A percentile compares a stretch with the other conserved stretches of the same genome.
Evolutionary conservation across 2,329 filamentous ascomycete species (phyloP).

Genomic region (Cladosporium cucumerinum): DNA sequence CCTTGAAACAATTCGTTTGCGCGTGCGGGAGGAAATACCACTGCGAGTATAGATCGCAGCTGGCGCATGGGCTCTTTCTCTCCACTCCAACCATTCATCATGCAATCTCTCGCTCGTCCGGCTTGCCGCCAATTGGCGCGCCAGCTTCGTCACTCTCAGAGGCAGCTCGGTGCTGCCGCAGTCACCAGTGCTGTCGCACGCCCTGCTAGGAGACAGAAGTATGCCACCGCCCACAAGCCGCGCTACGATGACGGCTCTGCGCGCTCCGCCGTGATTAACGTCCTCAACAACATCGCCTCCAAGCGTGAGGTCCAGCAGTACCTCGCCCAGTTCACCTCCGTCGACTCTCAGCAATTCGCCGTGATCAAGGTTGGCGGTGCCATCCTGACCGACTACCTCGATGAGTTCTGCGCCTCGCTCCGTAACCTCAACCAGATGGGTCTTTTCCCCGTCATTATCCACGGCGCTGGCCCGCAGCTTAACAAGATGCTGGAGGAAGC

Average conservation of each 20-base stretch:
- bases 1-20: background rate
- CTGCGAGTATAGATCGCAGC: background rate
- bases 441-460: slow-evolving; percentile 90
- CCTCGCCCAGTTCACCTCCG: slow-evolving; percentile 93
- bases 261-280: slow-evolving; percentile 78
- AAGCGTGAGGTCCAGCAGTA: slow-evolving; percentile 97
- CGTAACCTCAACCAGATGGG: slow-evolving; percentile 93
- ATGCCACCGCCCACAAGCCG: slow-evolving; percentile 30
- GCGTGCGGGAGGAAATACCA: background rate
- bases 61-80: slow-evolving; percentile 18
- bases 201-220: slow-evolving; percentile 15
- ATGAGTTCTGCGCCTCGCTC: slow-evolving; percentile 83
- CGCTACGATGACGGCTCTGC: slow-evolving; percentile 56
- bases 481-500: slow-evolving; percentile 87
- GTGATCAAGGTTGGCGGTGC: slow-evolving; percentile 98
- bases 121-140: slow-evolving; percentile 18
- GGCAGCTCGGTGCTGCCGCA: slow-evolving; percentile 11
- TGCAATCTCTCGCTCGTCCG: slow-evolving; percentile 19
- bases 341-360: slow-evolving; percentile 94
- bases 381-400: slow-evolving; percentile 89
- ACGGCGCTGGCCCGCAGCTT: slow-evolving; percentile 91
- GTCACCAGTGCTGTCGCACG: slow-evolving; percentile 6
- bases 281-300: slow-evolving; percentile 92
- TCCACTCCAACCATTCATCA: slow-evolving; percentile 1
- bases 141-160: slow-evolving; percentile 15